Evolutionary conservation across 139 green algal species (phyloP), one percentile per base, ranked within the genome.

Genomic region (Chlorella sorokiniana): DNA sequence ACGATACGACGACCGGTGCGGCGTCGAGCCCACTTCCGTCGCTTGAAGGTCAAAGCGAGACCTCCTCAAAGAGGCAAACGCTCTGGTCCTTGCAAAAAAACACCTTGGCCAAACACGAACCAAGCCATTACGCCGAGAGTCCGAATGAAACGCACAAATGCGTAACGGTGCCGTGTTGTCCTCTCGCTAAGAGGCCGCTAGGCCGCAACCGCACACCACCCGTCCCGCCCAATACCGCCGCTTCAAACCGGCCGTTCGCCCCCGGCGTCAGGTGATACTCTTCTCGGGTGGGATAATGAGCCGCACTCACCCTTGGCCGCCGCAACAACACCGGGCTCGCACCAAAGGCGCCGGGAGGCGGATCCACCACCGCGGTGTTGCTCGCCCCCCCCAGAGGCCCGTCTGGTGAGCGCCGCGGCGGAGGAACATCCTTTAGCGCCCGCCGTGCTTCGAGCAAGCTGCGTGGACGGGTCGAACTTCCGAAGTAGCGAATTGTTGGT

Each of bases 401-500:
- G 33, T 82, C 54, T 20, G 88, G 89, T n/a, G 78, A 90, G 18
- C 88, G 85, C 10, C 59, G 56, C 5, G 89, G 88, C 10, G 69
- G 64, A 10, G 92, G 92, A 25, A 95, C 86, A 25, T 59, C 81
- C 0, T 37, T 64, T 35, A 95, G 79, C 29, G 85, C 25, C 56
- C 95, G 80, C n/a, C 23, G 92, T 95, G n/a, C 14, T 85, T 16
- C 96, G 42, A 11, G 45, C n/a, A n/a, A n/a, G 29, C 1, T 63
- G 44, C 1, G 80, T 85, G n/a, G 42, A 62, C 4, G 62, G 69
- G 72, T 94, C 83, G 25, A 89, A 69, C 37, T 82, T 33, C 45
- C 84, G 80, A 51, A 96, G 91, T 23, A 88, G 54, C 62, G 61
- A 79, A 86, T 96, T 96, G 86, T 96, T 96, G 33, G 92, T 96